Evolutionary conservation across 2,329 filamentous ascomycete species (phyloP), one percentile per base, ranked within the genome.

Genomic region (Pseudopyricularia javanii): DNA sequence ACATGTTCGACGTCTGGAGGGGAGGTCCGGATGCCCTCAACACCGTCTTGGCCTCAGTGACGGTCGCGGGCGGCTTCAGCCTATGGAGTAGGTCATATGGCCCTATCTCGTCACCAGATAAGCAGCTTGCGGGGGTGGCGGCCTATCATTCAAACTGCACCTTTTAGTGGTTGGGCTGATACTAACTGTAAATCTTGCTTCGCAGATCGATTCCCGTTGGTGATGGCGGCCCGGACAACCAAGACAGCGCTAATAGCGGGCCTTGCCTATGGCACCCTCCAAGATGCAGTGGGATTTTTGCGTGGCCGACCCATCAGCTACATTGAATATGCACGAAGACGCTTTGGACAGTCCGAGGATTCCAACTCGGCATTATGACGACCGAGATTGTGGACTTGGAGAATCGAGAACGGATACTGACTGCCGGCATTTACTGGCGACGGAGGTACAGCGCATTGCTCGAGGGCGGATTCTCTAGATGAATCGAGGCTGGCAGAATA

Each of bases 61-160:
- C 86, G 0, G 85, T 93, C 34, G 88, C 91, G 1, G 91, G 91
- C 2, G 76, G 83, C 8, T 96, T 95, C 74, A 95, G 90, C 64
- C 71, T 90, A 54, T 86, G 87, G 80, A 87, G 89, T 91, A 75
- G 64, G 84, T 74, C 11, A 26, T 12, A 7, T 49, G 47, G 50
- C 37, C 20, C 24, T 40, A 17, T 28, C 20, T 12, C 17, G 14
- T 24, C 30, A 20, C 11, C 7, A 14, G n/a, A 14, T 28, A 6
- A 49, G 17, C 26, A 32, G 15, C 12, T 35, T 20, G 33, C 15
- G 48, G 20, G n/a, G 40, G 4, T 24, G 20, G 7, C 20, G 4
- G 14, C 24, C n/a, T 14, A 20, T 45, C 20, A 45, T 45, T 14
- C 17, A 20, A 24, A 24, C 40, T 45, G 40, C 40, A 45, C 14